Percentiles rank a stretch among this genome's conserved stretches.
These are phyloP conservation scores for Sicyos edulis DNA, from an alignment of 306 rosid species.

Conservation along the genomic window DNA sequence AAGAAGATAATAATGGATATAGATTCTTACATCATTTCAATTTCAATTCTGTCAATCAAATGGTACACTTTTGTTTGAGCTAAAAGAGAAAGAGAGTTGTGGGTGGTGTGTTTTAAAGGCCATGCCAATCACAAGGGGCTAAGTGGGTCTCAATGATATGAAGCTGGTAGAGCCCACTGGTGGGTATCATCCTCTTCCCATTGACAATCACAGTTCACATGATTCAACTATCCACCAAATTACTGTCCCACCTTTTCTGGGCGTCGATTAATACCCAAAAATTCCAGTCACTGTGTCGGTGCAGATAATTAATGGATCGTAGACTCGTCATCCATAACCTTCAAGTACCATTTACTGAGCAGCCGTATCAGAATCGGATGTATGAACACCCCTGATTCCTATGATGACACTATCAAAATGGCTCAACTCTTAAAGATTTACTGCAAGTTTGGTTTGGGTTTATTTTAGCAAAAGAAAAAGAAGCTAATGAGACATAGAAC, in stretches of 20 bases:
- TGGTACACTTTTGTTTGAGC: background rate
- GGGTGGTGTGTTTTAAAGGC: constrained; percentile 12
- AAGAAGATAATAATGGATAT: constrained; percentile 7
- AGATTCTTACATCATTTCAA: constrained; percentile 16
- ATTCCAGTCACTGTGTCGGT: constrained; percentile 13
- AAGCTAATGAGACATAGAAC: background rate
- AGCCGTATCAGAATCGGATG: background rate
- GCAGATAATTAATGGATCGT: constrained; percentile 5
- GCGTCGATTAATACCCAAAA: background rate
- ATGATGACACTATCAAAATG: background rate
- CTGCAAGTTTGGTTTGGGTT: background rate
- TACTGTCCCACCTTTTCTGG: constrained; percentile 7
- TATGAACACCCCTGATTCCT: background rate
- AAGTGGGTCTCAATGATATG: constrained; percentile 16
- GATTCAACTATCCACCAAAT: constrained; percentile 21
- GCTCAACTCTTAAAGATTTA: background rate
- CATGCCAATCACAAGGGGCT: constrained; percentile 9
- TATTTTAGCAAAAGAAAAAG: background rate
- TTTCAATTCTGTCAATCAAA: constrained; percentile 21
- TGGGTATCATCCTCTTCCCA: background rate
- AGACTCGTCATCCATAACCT: background rate
- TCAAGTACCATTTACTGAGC: constrained; percentile 8
- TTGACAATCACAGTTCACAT: constrained; percentile 21
- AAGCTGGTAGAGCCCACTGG: constrained; percentile 18
- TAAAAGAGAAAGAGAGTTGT: background rate